Evolutionary conservation across 2,329 filamentous ascomycete species (phyloP), one percentile per base, ranked within the genome.

Genomic region (Fusarium sp.): DNA sequence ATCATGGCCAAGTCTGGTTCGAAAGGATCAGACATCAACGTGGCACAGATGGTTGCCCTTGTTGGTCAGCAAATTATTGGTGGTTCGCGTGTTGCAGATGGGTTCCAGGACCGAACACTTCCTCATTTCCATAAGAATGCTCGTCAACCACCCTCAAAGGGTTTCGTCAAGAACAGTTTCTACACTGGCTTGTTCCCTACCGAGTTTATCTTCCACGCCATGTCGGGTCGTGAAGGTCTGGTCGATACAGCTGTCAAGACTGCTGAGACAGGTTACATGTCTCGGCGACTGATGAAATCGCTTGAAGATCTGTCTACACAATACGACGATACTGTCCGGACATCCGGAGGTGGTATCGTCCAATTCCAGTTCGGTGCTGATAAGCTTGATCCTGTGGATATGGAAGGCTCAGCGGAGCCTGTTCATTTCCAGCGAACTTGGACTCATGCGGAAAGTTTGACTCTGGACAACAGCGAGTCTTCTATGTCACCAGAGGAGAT

Each of bases 231-330:
- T 88, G 96, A 98, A 88, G 96, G 96, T 88, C 83, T 99, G 71
- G 94, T 99, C 75, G 96, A 99, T 87, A 99, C 96, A 3, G 96
- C 96, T 64, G 96, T 98, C 82, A 99, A 99, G 83, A 99, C 96
- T 53, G 96, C 96, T 53, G 96, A 99, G 79, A 99, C 96, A 13
- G 96, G 96, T 68, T 99, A 99, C 81, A 99, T 99, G 96, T 98
- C 95, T 67, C 90, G 96, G 81, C 90, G 96, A 71, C 79, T 99
- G 76, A 99, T 99, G 95, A 99, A 99, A 80, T 97, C 93, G 4
- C 82, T 99, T 48, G 96, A 99, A 77, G 96, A 99, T 83, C 82
- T 98, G 4, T 97, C 94, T 1, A 93, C 92, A 1, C 89, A 94
- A 73, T 99, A 99, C 74, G 96, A 99, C 74, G 88, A 96, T 73